A percentile compares a stretch with the other conserved stretches of the same genome.
Evolutionary conservation across 805 yeast genomes (phyloP).

Genomic region (Barnettozyma californica): DNA sequence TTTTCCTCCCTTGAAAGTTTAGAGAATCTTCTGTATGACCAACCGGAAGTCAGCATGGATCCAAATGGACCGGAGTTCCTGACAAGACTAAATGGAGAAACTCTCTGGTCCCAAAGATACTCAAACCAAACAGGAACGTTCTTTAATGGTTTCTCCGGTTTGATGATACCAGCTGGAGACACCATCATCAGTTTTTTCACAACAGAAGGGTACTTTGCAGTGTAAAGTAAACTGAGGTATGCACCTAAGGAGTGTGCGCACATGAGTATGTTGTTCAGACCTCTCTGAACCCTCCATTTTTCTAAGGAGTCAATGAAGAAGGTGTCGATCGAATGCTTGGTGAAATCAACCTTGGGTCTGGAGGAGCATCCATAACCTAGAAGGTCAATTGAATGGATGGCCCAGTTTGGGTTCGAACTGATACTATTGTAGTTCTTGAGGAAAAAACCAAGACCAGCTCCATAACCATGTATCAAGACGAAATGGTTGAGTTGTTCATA

Average conservation of each 20-base stretch:
- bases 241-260: constrained; percentile 95
- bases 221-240: constrained; percentile 66
- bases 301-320: constrained; percentile 51
- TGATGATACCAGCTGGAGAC: constrained; percentile 84
- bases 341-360: constrained; percentile 54
- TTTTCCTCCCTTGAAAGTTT: constrained; percentile 40
- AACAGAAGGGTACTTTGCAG: constrained; percentile 52
- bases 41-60: constrained; percentile 78
- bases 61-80: constrained; percentile 79
- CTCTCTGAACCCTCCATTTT: constrained; percentile 53
- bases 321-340: constrained; percentile 28
- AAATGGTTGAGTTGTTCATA: constrained; percentile 37
- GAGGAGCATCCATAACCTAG: constrained; percentile 90
- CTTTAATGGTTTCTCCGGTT: constrained; percentile 36
- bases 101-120: constrained; percentile 77
- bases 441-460: constrained; percentile 88
- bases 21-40: constrained; percentile 82
- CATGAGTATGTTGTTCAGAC: constrained; percentile 44
- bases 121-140: constrained; percentile 72
- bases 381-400: constrained; percentile 80
- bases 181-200: constrained; percentile 69
- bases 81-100: constrained; percentile 81
- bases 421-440: constrained; percentile 63
- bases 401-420: constrained; percentile 44
- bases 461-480: constrained; percentile 89